Percentiles rank a stretch among this genome's conserved stretches.
These are phyloP conservation scores for Chlamydomonas incerta DNA, from an alignment of 139 green algal genomes.

Conservation along the genomic window DNA sequence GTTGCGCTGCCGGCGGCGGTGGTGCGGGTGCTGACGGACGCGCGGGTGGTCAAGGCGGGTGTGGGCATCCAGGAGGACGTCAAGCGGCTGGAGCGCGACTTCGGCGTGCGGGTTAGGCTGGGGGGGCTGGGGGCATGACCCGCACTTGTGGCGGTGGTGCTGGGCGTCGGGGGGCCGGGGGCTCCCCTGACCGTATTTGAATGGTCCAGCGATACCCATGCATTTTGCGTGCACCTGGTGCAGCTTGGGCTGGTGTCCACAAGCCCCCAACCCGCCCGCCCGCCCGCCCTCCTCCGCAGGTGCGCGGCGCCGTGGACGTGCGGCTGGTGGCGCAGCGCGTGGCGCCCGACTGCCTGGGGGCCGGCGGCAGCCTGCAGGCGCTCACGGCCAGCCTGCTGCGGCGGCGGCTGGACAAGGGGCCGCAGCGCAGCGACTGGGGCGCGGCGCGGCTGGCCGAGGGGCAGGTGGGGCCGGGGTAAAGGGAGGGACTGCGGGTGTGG, in stretches of 20 bases:
- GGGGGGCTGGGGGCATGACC: too few relatives aligned
- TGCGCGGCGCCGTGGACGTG: conserved; percentile 37
- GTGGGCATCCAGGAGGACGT: conserved; percentile 58
- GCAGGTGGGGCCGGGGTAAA: background rate
- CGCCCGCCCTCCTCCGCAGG: background rate
- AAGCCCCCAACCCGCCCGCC: background rate
- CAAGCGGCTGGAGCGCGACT: conserved; percentile 38
- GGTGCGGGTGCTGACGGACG: conserved; percentile 32
- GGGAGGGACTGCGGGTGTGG: background rate
- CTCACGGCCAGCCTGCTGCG: conserved; percentile 30
- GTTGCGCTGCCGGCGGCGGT: conserved; percentile 8
- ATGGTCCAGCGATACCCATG: too few relatives aligned
- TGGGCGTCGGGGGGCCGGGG: too few relatives aligned
- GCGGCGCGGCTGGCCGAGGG: conserved; percentile 3
- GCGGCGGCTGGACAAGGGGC: conserved; percentile 37
- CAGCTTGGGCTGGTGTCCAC: too few relatives aligned
- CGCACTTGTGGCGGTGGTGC: too few relatives aligned
- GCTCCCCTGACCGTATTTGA: too few relatives aligned
- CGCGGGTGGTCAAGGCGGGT: conserved; percentile 49
- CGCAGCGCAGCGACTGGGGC: conserved; percentile 45
- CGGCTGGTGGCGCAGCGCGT: conserved; percentile 1
- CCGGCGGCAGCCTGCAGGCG: conserved; percentile 37
- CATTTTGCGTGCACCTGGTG: too few relatives aligned
- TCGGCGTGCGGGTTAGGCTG: conserved; percentile 17
- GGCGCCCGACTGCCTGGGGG: background rate